These are phyloP conservation scores for Nakataea oryzae DNA, from an alignment of 2,329 filamentous ascomycete species.

Conservation along the genomic window DNA sequence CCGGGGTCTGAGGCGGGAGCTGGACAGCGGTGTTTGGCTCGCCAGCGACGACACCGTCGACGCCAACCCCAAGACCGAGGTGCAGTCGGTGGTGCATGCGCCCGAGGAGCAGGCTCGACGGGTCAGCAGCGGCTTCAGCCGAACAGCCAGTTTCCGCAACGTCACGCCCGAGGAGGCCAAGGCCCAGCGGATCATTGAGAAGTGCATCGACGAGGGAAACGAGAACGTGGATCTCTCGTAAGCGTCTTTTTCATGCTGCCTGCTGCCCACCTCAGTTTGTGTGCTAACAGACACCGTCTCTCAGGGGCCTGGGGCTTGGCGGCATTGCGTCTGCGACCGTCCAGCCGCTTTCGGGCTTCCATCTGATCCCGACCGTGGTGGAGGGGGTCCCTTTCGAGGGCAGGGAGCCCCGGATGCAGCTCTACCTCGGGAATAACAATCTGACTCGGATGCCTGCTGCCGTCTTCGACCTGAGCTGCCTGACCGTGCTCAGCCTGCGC, in stretches of 20 bases:
- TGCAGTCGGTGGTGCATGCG: slow-evolving; percentile 3
- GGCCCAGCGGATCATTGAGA: slow-evolving; percentile 34
- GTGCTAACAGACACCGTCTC: slow-evolving; percentile 6
- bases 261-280: neutral
- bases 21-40: slow-evolving; percentile 59
- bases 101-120: slow-evolving; percentile 5
- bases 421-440: slow-evolving; percentile 51
- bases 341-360: slow-evolving; percentile 42
- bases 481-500: slow-evolving; percentile 57
- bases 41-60: slow-evolving; percentile 44
- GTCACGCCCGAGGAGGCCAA: slow-evolving; percentile 29
- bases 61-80: neutral
- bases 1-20: slow-evolving; percentile 44
- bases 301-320: slow-evolving; percentile 34
- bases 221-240: slow-evolving; percentile 54
- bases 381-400: slow-evolving; percentile 49
- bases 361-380: slow-evolving; percentile 40
- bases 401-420: slow-evolving; percentile 45
- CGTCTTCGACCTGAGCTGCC: slow-evolving; percentile 49
- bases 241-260: neutral
- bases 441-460: slow-evolving; percentile 46
- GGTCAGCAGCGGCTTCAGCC: slow-evolving; percentile 14
- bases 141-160: slow-evolving; percentile 13
- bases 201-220: slow-evolving; percentile 45
- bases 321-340: slow-evolving; percentile 46